Base-by-base conservation (phyloP, 306 rosid species). In the Carpinus viminea region DNA sequence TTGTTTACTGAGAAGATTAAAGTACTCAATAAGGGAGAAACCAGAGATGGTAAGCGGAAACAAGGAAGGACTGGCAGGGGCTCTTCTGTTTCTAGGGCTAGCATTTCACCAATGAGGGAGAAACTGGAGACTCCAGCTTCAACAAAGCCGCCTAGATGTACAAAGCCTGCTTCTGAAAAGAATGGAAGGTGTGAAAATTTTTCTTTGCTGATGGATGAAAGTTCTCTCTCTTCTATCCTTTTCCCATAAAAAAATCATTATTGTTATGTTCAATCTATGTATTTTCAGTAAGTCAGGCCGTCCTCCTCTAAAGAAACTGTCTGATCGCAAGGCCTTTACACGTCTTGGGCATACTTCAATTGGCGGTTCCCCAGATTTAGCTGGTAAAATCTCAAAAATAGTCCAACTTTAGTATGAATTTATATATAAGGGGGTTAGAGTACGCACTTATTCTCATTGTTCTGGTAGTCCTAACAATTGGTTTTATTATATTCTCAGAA, bases 271-370 rank as follows among this genome's bases (percentile, higher is more conserved):
- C 55, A 72, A 52, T 53, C 57, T 8, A 12, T 52, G 46, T 48
- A 56, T 83, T 83, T 88, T 82, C 94, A 94, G 96, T 76, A 94
- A 87, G 85, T 78, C 93, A 68, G 89, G 98, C 64, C 90, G 90
- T 38, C 97, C 91, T 79, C 91, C 91, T 68, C 80, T 89, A 71
- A 94, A 94, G 87, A 94, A 88, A 79, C 70, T 90, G 68, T 80
- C 87, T 0, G 91, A 89, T n/a, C 88, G 91, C 78, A 94, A 94
- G 84, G 86, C 86, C 69, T 59, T 79, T 78, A 38, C 80, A 76
- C 86, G 87, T 83, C 83, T 80, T 41, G 91, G 94, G 36, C 87
- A 84, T 83, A 73, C 83, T 72, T 83, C 85, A 74, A 81, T 75
- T 85, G 73, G 78, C 13, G 76, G 83, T 70, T 83, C 92, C 66